Base-by-base conservation (phyloP, 352 stramenopile species). In the Phytopythium chamaehyphon region DNA sequence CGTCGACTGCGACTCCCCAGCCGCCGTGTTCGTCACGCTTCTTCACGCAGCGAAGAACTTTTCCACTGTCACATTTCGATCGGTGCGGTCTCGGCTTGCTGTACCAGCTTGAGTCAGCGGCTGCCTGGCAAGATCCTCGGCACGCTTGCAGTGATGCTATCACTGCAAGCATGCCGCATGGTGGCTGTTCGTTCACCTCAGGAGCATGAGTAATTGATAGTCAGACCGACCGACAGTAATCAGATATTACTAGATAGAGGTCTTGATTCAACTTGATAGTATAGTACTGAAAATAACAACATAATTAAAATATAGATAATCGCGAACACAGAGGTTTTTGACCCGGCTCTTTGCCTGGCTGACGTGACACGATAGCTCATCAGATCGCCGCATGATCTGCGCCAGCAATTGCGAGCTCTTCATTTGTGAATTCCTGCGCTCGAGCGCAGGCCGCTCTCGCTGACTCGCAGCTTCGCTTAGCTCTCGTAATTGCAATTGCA, bases 211-310 rank as follows among this genome's bases (percentile, higher is more conserved):
- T 49, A 40, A 40, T 26, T 19, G n/a, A 19, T 33, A 10, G 22
- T 31, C 24, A 40, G n/a, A 19, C 46, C 28, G 42, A 42, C 11
- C 19, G 28, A 33, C 19, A 33, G 33, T 52, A 52, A 53, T 53
- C 47, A 53, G 47, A 53, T 44, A 53, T n/a, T 19, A 1, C 6
- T 36, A 12, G 8, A 23, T 21, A 44, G 15, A 43, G 35, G 21
- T 23, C 2, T 35, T 23, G 9, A n/a, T 21, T 14, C 18, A 10
- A 21, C 7, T 19, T 31, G 18, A 26, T 1, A 12, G 3, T 42
- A 7, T 28, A 49, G 22, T 26, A 16, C 15, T 38, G 28, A 33
- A 33, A 33, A 10, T 10, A 33, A 33, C 5, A 7, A 15, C 8
- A n/a, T 4, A n/a, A 49, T 2, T 26, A 40, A 11, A 18, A 40